These are phyloP conservation scores for Thalassia testudinum DNA, from an alignment of 116 monocot species.

Conservation along the genomic window DNA sequence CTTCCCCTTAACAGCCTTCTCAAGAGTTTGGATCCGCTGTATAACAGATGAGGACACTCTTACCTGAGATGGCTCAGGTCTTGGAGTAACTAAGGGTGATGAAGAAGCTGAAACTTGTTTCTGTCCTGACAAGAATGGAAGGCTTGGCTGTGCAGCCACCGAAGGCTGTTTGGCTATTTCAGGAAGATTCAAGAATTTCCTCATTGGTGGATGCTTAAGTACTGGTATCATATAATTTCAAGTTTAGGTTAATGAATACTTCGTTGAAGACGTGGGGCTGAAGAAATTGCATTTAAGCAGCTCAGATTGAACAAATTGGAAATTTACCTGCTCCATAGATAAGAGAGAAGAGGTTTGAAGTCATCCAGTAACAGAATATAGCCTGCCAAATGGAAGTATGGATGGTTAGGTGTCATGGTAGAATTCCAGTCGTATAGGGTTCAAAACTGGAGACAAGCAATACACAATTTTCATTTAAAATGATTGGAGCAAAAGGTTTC, in stretches of 20 bases:
- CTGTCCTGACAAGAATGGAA: slow-evolving; percentile 19
- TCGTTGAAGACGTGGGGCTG: neutral
- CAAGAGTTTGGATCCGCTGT: too few species aligned
- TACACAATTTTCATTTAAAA: too few species aligned
- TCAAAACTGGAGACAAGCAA: too few species aligned
- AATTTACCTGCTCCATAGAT: slow-evolving; percentile 63
- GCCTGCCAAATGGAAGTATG: slow-evolving; percentile 31
- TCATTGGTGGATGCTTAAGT: slow-evolving; percentile 51
- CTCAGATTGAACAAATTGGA: neutral
- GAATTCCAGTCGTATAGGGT: too few species aligned
- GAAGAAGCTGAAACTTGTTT: too few species aligned
- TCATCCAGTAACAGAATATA: slow-evolving; percentile 95
- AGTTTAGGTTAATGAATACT: neutral
- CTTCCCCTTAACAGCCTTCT: too few species aligned
- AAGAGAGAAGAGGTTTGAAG: slow-evolving; percentile 92
- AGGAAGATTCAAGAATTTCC: slow-evolving; percentile 58
- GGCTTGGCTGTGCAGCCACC: slow-evolving; percentile 17
- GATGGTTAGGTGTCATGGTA: too few species aligned
- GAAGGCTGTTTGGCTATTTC: slow-evolving; percentile 12
- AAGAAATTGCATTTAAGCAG: neutral
- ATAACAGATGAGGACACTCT: too few species aligned
- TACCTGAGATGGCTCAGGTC: too few species aligned
- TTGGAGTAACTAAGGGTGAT: too few species aligned
- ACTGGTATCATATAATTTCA: slow-evolving; percentile 19
- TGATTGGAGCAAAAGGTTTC: too few species aligned